phyloP scores from a whole-genome alignment of 2,329 filamentous ascomycete species.

The Chalaropsis thielavioides region DNA sequence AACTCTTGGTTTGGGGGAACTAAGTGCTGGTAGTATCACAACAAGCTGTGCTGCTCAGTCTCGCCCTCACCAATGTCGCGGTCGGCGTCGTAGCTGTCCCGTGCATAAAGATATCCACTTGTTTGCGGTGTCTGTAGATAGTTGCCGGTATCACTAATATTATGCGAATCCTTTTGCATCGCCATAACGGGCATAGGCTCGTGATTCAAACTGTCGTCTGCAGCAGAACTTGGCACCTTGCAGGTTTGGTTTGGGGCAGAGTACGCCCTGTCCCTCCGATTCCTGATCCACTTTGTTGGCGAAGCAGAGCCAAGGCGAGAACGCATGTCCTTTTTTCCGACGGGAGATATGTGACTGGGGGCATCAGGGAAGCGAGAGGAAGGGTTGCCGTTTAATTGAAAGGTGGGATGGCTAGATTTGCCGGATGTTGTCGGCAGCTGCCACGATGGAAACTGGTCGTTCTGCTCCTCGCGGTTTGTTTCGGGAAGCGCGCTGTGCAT shows the following conservation, averaged over 20 bases:
- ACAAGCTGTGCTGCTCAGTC: slow-evolving; percentile 9
- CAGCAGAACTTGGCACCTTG: not conserved
- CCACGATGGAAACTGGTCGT: slow-evolving; percentile 10
- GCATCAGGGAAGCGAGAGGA: not conserved
- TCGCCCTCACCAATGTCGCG: slow-evolving; percentile 9
- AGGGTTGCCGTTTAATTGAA: not conserved
- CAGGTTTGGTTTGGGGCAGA: slow-evolving; percentile 10
- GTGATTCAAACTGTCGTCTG: not conserved
- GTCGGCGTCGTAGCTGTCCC: slow-evolving; percentile 12
- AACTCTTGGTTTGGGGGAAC: not conserved
- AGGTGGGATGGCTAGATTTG: not conserved
- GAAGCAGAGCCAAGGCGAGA: slow-evolving; percentile 7
- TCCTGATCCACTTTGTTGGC: slow-evolving; percentile 12
- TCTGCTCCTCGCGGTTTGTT: slow-evolving; percentile 7
- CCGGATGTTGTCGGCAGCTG: not conserved
- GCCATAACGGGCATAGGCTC: not conserved
- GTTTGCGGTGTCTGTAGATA: slow-evolving; percentile 3
- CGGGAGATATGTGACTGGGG: not conserved
- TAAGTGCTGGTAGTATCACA: not conserved
- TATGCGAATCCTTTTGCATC: not conserved
- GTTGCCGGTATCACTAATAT: not conserved
- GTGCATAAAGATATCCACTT: slow-evolving; percentile 3
- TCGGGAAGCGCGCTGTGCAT: slow-evolving; percentile 9
- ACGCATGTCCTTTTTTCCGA: not conserved
- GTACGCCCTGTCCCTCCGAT: slow-evolving; percentile 7